phyloP scores from a whole-genome alignment of 1,139 yeast genomes.

The Kodamaea suecica region DNA sequence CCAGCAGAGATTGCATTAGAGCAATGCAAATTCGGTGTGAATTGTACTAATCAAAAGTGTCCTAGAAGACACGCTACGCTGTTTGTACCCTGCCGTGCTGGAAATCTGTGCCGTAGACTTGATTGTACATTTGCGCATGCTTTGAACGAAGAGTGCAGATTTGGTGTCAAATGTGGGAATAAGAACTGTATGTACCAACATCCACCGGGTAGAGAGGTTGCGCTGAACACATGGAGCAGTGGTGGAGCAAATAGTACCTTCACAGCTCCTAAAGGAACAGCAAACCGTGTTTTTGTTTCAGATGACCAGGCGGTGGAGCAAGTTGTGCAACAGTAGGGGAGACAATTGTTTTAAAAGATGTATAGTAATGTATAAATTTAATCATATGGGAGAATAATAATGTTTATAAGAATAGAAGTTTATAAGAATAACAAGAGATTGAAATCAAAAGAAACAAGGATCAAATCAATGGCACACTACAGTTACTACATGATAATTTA shows the following conservation, averaged over 20 bases:
- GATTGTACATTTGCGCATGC: constrained; percentile 87
- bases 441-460: no score
- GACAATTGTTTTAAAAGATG: no score
- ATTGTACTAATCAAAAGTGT: constrained; percentile 75
- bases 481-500: no score
- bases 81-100: constrained; percentile 74
- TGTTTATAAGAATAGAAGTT: not conserved
- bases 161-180: constrained; percentile 71
- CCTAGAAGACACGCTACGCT: constrained; percentile 82
- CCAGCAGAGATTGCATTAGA: constrained; percentile 56
- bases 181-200: constrained; percentile 69
- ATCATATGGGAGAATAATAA: not conserved
- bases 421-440: no score
- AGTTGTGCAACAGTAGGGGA: constrained; percentile 44
- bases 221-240: constrained; percentile 40
- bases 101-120: constrained; percentile 68
- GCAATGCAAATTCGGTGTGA: constrained; percentile 74
- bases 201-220: constrained; percentile 63
- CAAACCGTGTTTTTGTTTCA: constrained; percentile 62
- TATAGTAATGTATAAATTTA: not conserved
- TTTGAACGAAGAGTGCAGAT: constrained; percentile 72
- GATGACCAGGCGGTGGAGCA: constrained; percentile 75
- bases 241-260: no score
- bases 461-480: no score
- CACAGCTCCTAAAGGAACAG: constrained; percentile 30